These are phyloP conservation scores for Neurospora sp. DNA, from an alignment of 2,329 filamentous ascomycete genomes.

Conservation along the genomic window DNA sequence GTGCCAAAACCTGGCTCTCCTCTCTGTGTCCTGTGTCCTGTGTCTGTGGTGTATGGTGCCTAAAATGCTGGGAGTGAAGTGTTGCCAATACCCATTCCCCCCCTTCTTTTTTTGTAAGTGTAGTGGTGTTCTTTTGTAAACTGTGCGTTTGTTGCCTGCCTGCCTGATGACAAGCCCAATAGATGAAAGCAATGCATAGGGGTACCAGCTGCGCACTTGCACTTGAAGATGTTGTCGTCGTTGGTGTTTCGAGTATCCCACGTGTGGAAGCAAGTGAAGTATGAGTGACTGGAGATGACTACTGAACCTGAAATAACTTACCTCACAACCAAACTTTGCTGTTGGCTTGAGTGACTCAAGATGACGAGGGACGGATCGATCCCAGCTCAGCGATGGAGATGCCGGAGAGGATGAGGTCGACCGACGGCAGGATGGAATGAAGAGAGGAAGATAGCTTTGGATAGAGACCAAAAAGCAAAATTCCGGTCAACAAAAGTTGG, in stretches of 20 bases:
- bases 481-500: slow-evolving; percentile 3
- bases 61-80: not conserved
- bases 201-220: not conserved
- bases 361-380: not conserved
- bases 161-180: not conserved
- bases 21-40: not conserved
- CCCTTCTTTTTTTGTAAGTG: not conserved
- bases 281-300: not conserved
- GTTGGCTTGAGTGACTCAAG: not conserved
- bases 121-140: not conserved
- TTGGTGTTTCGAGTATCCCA: not conserved
- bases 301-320: not conserved
- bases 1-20: not conserved
- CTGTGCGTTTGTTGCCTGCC: not conserved
- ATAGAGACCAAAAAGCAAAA: slow-evolving; percentile 11
- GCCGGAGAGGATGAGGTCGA: not conserved
- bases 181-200: not conserved
- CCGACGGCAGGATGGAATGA: not conserved
- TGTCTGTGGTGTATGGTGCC: not conserved
- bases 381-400: not conserved
- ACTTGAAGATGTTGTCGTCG: not conserved
- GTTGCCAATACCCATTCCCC: not conserved
- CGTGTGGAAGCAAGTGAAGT: not conserved
- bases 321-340: not conserved
- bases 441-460: slow-evolving; percentile 1